Evolutionary conservation across 2,329 filamentous ascomycete genomes (phyloP).

Genomic region (Fusarium virguliforme): DNA sequence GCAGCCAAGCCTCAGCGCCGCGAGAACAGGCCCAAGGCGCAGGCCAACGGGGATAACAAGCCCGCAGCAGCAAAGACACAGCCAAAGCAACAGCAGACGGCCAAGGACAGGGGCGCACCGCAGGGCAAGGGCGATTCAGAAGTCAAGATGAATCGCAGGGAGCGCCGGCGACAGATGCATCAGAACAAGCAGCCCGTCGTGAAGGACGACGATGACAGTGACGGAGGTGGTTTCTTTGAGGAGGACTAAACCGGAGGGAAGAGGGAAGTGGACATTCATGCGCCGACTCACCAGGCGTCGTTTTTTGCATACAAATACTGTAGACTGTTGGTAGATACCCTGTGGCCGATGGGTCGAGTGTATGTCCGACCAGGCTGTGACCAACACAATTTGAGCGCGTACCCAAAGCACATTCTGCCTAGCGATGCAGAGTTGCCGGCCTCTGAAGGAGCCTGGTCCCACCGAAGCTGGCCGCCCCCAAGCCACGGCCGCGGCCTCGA

Average conservation of each 20-base stretch:
- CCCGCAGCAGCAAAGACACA: conserved; percentile 33
- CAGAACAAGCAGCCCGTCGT: conserved; percentile 52
- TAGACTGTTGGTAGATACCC: conserved; percentile 45
- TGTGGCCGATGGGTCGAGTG: conserved; percentile 30
- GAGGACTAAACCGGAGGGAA: conserved; percentile 29
- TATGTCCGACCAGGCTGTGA: conserved; percentile 28
- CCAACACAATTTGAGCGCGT: conserved; percentile 34
- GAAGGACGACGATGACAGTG: conserved; percentile 66
- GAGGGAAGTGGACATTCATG: conserved; percentile 11
- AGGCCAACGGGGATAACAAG: conserved; percentile 45
- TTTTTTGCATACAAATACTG: conserved; percentile 31
- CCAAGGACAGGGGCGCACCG: conserved; percentile 31
- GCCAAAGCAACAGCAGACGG: conserved; percentile 45
- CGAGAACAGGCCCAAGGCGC: conserved; percentile 39
- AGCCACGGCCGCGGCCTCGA: conserved; percentile 30
- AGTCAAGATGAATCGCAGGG: conserved; percentile 56
- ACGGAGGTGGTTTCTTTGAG: conserved; percentile 74
- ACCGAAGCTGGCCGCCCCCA: conserved; percentile 33
- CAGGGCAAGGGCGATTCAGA: conserved; percentile 44
- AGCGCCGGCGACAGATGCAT: conserved; percentile 57
- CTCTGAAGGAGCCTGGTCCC: conserved; percentile 25
- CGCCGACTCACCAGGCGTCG: conserved; percentile 5
- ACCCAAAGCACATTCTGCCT: conserved; percentile 7
- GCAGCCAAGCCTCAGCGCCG: conserved; percentile 30
- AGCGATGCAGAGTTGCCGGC: neutral